A percentile compares a stretch with the other conserved stretches of the same genome.
Evolutionary conservation across 2,329 filamentous ascomycete genomes (phyloP).

Genomic region (Aspergillus nomiae): DNA sequence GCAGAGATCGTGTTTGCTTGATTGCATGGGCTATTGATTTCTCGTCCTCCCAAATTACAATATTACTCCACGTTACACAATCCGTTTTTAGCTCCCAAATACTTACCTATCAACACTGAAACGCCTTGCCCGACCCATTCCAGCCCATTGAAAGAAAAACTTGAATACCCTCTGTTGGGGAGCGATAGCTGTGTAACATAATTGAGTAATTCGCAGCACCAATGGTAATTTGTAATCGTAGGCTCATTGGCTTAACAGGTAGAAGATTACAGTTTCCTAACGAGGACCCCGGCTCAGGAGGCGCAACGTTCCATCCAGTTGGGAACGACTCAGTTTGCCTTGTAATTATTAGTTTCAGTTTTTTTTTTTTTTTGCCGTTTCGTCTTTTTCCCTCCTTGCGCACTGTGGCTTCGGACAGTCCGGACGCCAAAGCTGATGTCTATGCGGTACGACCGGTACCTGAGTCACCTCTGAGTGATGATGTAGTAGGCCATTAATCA

Average conservation of each 20-base stretch:
- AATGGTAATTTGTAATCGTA: slow-evolving; percentile 2
- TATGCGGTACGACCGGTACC: slow-evolving; percentile 2
- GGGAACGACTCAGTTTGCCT: slow-evolving; percentile 16
- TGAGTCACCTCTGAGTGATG: neutral
- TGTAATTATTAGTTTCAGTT: slow-evolving; percentile 11
- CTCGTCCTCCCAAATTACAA: neutral
- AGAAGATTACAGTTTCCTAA: slow-evolving; percentile 11
- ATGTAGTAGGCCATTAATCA: neutral
- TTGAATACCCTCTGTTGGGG: neutral
- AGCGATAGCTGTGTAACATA: neutral
- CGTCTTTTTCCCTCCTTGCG: neutral
- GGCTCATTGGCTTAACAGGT: neutral
- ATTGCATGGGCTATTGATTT: too few relatives aligned
- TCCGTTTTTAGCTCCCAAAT: neutral
- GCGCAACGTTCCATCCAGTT: slow-evolving; percentile 33
- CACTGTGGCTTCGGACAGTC: neutral
- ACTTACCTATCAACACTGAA: neutral
- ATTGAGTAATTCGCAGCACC: neutral
- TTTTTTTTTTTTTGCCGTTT: neutral
- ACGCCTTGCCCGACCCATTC: neutral
- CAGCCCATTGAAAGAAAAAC: neutral
- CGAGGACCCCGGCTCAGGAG: slow-evolving; percentile 22
- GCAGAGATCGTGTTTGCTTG: neutral
- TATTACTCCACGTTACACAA: neutral
- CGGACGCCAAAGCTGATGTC: neutral